Base-by-base conservation (phyloP, 2,329 filamentous ascomycete genomes). In the Nemania sp. region DNA sequence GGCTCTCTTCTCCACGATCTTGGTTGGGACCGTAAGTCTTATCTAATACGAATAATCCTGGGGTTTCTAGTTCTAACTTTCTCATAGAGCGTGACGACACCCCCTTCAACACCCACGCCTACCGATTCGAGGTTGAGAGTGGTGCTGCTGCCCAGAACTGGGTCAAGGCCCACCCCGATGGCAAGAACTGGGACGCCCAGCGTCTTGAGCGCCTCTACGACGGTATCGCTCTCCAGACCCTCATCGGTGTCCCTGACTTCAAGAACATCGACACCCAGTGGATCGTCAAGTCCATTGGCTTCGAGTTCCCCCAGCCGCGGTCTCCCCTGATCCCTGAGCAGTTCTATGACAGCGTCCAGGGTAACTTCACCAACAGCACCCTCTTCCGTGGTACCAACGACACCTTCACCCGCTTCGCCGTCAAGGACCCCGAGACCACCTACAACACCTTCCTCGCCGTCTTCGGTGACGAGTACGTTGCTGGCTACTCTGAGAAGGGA, bases 381-480 rank as follows among this genome's bases (percentile, higher is more conserved):
- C 60, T 72, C 20, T 70, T 70, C 70, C 67, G 68, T 22, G 70
- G 70, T 13, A 70, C 70, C 64, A 72, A 72, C 68, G 67, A 70
- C 45, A 72, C 70, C 51, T 72, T 72, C 59, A 72, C 70, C 58
- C 65, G 68, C 47, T 72, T 70, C 55, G 49, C 49, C 32, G 68
- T 49, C 55, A 68, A 70, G 64, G 68, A 72, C 67, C 70, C 70
- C 47, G 20, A 24, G 4, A 59, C 68, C 59, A 72, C 70, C 43
- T 70, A 55, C 68, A 70, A 70, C 59, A 72, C 70, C 59, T 70
- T 68, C 70, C 61, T 70, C 20, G 22, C 35, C 18, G 52, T 54
- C 58, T 72, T 72, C 62, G 70, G 70, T n/a, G 47, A 66, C 3
- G 51, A 61, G 49, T 72, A 72, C 65, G 68, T 70, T 11, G 5